Evolutionary conservation across 2,329 filamentous ascomycete species (phyloP), one percentile per base, ranked within the genome.

Genomic region (Pseudocercospora pini-densiflorae): DNA sequence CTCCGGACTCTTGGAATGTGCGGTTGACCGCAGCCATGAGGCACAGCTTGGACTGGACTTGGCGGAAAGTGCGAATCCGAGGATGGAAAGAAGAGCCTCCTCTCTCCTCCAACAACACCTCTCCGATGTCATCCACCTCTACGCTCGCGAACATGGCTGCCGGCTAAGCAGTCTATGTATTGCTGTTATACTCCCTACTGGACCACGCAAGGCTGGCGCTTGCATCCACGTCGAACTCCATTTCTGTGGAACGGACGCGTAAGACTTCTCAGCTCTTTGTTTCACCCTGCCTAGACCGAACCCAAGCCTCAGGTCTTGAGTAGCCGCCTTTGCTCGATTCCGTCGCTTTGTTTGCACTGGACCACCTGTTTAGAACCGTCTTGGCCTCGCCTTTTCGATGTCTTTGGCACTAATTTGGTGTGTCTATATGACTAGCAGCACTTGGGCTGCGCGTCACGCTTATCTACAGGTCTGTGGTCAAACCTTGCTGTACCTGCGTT

Each of bases 401-500:
- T 58, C 19, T 24, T 27, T 40, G 31, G 31, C 55, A 43, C 55
- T 40, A 58, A 58, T 19, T 43, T 58, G 16, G 31, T 21, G 36
- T 33, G 14, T 33, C 53, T 33, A 19, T 27, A 58, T 58, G 27
- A 21, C 31, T 58, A 19, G 55, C 24, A 55, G 23, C 16, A 16
- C 14, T 33, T 31, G 27, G 14, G 51, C 21, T 31, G 24, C 27
- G 51, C 51, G 16, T n/a, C 27, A 9, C 51, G 51, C 51, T n/a
- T 27, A 0, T 27, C 51, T 29, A 29, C 10, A 27, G 14, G 21
- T 54, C 14, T 55, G 51, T 33, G 31, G 31, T 58, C 31, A 7
- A 55, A 55, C 53, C 53, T 55, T 53, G 47, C 23, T 55, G 55
- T 58, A 58, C 55, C 55, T 58, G 55, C 55, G 31, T 58, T 33